Evolutionary conservation across 2,329 filamentous ascomycete species (phyloP).

Genomic region (Sporothrix mexicana): DNA sequence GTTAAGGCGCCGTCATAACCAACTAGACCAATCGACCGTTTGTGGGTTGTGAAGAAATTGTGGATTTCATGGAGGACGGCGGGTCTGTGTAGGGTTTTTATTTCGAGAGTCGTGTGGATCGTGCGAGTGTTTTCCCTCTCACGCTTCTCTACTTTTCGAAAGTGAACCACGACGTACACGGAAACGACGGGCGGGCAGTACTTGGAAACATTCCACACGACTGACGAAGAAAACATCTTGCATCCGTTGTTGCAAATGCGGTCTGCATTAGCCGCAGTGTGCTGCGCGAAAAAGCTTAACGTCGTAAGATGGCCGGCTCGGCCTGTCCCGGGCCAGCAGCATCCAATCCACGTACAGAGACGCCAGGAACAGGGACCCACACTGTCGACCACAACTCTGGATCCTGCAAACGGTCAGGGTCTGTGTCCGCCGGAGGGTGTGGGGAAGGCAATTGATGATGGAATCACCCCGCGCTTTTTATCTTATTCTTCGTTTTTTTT

Average conservation of each 20-base stretch:
- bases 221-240: not conserved
- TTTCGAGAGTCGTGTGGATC: not conserved
- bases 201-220: too few species aligned
- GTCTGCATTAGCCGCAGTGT: not conserved
- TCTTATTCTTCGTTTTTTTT: not conserved
- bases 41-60: not conserved
- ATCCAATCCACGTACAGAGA: conserved; percentile 8
- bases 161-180: too few species aligned
- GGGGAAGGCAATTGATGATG: not conserved
- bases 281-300: not conserved
- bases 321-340: not conserved
- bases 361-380: not conserved
- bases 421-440: not conserved
- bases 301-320: not conserved
- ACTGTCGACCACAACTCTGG: not conserved
- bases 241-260: too few species aligned
- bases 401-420: not conserved
- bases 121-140: not conserved
- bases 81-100: not conserved
- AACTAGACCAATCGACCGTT: conserved; percentile 26
- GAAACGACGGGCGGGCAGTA: too few species aligned
- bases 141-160: too few species aligned
- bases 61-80: not conserved
- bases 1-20: conserved; percentile 27
- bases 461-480: too few species aligned